Evolutionary conservation across 2,329 filamentous ascomycete species (phyloP).

Genomic region (Neofusicoccum parvum): DNA sequence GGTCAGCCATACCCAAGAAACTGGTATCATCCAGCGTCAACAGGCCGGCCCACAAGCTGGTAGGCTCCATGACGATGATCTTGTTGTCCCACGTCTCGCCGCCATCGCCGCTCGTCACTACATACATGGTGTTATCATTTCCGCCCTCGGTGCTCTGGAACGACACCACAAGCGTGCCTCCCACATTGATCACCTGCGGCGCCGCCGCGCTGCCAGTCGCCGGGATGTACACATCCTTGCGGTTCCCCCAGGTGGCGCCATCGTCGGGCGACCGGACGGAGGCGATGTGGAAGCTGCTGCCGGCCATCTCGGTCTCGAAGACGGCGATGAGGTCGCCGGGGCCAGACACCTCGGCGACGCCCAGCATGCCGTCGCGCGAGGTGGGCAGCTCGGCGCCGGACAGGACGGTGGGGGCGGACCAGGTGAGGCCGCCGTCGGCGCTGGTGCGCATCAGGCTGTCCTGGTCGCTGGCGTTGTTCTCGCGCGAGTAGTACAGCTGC

Average conservation of each 20-base stretch:
- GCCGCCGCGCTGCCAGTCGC: slow-evolving; percentile 37
- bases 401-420: slow-evolving; percentile 37
- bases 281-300: slow-evolving; percentile 39
- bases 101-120: slow-evolving; percentile 32
- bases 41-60: slow-evolving; percentile 36
- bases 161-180: slow-evolving; percentile 45
- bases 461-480: slow-evolving; percentile 44
- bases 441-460: slow-evolving; percentile 47
- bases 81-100: slow-evolving; percentile 35
- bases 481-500: slow-evolving; percentile 50
- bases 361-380: slow-evolving; percentile 51
- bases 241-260: slow-evolving; percentile 43
- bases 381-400: slow-evolving; percentile 36
- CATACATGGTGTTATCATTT: slow-evolving; percentile 27
- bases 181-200: slow-evolving; percentile 48
- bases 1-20: slow-evolving; percentile 34
- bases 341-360: slow-evolving; percentile 38
- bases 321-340: slow-evolving; percentile 42
- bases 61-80: slow-evolving; percentile 30
- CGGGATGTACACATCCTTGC: slow-evolving; percentile 41
- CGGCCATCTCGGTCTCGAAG: slow-evolving; percentile 43
- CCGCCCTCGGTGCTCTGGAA: slow-evolving; percentile 52
- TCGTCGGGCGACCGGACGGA: slow-evolving; percentile 46
- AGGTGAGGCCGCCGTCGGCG: slow-evolving; percentile 44
- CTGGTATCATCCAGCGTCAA: slow-evolving; percentile 29